Evolutionary conservation across 2,329 filamentous ascomycete genomes (phyloP).

Genomic region (Leptographium radiaticola): DNA sequence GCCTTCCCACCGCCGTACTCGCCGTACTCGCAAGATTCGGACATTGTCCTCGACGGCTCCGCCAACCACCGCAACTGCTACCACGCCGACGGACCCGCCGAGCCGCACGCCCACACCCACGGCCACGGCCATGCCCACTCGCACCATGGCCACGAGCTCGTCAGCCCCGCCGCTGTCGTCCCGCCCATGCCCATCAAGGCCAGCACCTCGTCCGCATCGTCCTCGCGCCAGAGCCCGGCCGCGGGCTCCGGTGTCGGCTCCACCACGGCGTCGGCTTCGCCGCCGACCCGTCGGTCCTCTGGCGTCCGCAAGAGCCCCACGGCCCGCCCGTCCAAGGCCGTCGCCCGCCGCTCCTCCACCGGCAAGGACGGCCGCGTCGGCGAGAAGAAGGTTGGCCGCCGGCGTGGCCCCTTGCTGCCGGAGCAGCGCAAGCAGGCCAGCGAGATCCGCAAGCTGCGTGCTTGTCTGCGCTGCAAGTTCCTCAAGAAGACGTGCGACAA

Average conservation of each 20-base stretch:
- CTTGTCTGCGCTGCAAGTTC: constrained; percentile 93
- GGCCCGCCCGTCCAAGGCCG: constrained; percentile 70
- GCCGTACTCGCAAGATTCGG: constrained; percentile 72
- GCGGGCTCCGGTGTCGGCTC: constrained; percentile 44
- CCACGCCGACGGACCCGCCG: constrained; percentile 32
- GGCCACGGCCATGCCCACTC: constrained; percentile 33
- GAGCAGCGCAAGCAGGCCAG: constrained; percentile 94
- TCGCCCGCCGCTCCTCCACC: constrained; percentile 64
- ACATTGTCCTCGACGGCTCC: constrained; percentile 52
- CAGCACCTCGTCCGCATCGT: constrained; percentile 10
- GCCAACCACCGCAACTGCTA: constrained; percentile 49
- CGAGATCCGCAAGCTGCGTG: constrained; percentile 88
- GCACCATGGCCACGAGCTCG: constrained; percentile 33
- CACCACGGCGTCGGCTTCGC: constrained; percentile 34
- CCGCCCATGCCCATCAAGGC: constrained; percentile 59
- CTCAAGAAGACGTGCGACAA: constrained; percentile 99
- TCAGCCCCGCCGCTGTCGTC: constrained; percentile 56
- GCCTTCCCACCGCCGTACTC: constrained; percentile 49
- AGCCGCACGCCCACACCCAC: constrained; percentile 31
- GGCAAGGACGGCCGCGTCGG: constrained; percentile 61
- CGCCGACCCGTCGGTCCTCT: constrained; percentile 52
- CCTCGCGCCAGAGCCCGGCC: constrained; percentile 44
- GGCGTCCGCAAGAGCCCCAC: constrained; percentile 64
- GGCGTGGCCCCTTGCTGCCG: constrained; percentile 78
- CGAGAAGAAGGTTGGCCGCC: constrained; percentile 87